Evolutionary conservation across 306 rosid genomes (phyloP).

Genomic region (Begonia peltatifolia): DNA sequence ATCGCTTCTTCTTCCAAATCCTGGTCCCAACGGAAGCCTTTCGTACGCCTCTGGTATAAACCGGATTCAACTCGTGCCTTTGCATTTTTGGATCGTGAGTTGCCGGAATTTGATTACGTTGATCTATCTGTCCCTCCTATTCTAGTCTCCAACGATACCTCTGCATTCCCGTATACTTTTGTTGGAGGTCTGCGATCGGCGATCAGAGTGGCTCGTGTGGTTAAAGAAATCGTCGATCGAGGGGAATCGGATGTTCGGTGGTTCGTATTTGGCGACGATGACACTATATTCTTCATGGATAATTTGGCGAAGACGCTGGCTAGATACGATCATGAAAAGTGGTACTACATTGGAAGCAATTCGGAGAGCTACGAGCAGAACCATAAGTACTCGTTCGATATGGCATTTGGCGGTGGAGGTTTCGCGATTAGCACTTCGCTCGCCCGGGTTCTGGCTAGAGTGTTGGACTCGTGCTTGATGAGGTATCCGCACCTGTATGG

Average conservation of each 20-base stretch:
- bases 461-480: slow-evolving; percentile 65
- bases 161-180: slow-evolving; percentile 53
- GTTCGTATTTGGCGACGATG: slow-evolving; percentile 93
- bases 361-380: slow-evolving; percentile 67
- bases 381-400: slow-evolving; percentile 40
- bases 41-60: slow-evolving; percentile 44
- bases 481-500: slow-evolving; percentile 87
- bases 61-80: slow-evolving; percentile 43
- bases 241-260: slow-evolving; percentile 54
- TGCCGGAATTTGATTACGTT: not conserved
- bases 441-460: slow-evolving; percentile 43
- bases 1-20: slow-evolving; percentile 53
- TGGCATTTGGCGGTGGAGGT: slow-evolving; percentile 94
- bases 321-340: slow-evolving; percentile 57
- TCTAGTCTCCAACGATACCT: slow-evolving; percentile 53
- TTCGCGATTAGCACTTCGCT: slow-evolving; percentile 67
- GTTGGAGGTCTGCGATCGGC: slow-evolving; percentile 40
- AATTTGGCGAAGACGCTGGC: slow-evolving; percentile 71
- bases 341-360: slow-evolving; percentile 81
- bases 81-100: slow-evolving; percentile 40
- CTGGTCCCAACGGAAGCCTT: slow-evolving; percentile 43
- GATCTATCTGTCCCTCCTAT: slow-evolving; percentile 43
- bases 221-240: slow-evolving; percentile 44
- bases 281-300: slow-evolving; percentile 67
- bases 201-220: slow-evolving; percentile 68